phyloP scores from a whole-genome alignment of 2,329 filamentous ascomycete species.

The Scorias spongiosa region DNA sequence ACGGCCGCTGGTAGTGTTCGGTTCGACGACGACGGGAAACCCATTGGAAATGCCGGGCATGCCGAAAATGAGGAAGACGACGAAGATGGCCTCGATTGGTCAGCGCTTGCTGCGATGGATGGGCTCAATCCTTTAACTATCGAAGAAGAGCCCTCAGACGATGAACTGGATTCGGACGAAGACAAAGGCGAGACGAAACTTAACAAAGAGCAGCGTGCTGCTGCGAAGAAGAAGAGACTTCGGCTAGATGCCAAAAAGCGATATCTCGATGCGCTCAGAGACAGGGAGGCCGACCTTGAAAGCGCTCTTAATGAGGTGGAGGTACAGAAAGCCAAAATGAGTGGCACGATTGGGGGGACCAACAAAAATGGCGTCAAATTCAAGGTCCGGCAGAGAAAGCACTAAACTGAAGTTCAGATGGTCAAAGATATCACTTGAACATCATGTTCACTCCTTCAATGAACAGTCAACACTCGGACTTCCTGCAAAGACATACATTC shows the following conservation, averaged over 20 bases:
- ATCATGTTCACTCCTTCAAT: too few species aligned
- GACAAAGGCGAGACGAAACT: constrained; percentile 9
- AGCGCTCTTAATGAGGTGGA: constrained; percentile 42
- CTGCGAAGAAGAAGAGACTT: constrained; percentile 34
- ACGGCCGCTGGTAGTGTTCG: constrained; percentile 16
- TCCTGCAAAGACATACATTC: too few species aligned
- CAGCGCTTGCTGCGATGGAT: constrained; percentile 1
- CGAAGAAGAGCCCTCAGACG: neutral
- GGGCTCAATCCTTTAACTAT: constrained; percentile 1
- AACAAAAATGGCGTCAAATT: constrained; percentile 51
- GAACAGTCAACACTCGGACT: too few species aligned
- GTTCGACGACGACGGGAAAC: constrained; percentile 23
- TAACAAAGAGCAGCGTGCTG: constrained; percentile 22
- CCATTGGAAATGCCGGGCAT: neutral
- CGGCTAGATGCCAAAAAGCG: constrained; percentile 32
- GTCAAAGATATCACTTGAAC: neutral
- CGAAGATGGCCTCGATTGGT: constrained; percentile 3
- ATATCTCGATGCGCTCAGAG: constrained; percentile 37
- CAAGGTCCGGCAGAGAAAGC: constrained; percentile 48
- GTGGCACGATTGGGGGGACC: constrained; percentile 41
- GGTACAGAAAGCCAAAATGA: constrained; percentile 46
- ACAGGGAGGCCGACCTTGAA: constrained; percentile 39
- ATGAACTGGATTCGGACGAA: constrained; percentile 3
- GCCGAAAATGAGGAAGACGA: constrained; percentile 4
- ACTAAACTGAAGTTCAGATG: constrained; percentile 18